Conservation (phyloP, 768 basidiomycete genomes). For the Porpolomopsis calyptriformis region DNA sequence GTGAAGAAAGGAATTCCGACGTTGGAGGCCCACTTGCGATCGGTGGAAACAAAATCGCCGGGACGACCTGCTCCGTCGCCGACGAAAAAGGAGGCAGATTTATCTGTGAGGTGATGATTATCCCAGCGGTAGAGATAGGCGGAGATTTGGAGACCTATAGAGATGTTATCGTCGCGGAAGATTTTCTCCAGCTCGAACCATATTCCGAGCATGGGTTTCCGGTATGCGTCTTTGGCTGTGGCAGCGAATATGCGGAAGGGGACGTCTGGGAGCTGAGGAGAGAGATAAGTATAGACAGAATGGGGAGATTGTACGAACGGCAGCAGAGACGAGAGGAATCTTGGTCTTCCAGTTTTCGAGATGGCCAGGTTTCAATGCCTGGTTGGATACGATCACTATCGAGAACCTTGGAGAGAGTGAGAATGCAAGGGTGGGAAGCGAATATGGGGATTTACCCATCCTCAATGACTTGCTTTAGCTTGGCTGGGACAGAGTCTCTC, state of each 20-base stretch:
- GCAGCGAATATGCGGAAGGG: slow-evolving; percentile 79
- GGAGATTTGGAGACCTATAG: slow-evolving; percentile 41
- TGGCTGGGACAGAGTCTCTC: slow-evolving; percentile 49
- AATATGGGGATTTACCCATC: slow-evolving; percentile 41
- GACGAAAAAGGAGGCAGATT: slow-evolving; percentile 59
- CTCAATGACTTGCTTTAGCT: slow-evolving; percentile 47
- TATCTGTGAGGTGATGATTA: slow-evolving; percentile 37
- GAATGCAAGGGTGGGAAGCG: not conserved
- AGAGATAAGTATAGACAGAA: not conserved
- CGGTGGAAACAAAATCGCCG: slow-evolving; percentile 69
- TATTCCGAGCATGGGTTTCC: slow-evolving; percentile 87
- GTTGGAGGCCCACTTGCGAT: slow-evolving; percentile 80
- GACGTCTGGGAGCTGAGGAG: slow-evolving; percentile 49
- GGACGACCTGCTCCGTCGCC: slow-evolving; percentile 84
- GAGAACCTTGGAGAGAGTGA: slow-evolving; percentile 38
- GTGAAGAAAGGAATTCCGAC: slow-evolving; percentile 65
- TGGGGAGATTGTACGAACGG: slow-evolving; percentile 28
- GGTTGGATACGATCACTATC: slow-evolving; percentile 76
- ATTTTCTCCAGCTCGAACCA: slow-evolving; percentile 63
- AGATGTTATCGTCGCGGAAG: slow-evolving; percentile 43
- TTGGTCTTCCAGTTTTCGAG: slow-evolving; percentile 70
- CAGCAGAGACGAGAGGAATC: slow-evolving; percentile 53
- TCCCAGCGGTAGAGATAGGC: not conserved
- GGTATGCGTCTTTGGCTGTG: slow-evolving; percentile 56
- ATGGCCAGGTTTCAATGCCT: slow-evolving; percentile 39